phyloP scores from a whole-genome alignment of 1,284 basidiomycete genomes.

The Phlebopus sp. region DNA sequence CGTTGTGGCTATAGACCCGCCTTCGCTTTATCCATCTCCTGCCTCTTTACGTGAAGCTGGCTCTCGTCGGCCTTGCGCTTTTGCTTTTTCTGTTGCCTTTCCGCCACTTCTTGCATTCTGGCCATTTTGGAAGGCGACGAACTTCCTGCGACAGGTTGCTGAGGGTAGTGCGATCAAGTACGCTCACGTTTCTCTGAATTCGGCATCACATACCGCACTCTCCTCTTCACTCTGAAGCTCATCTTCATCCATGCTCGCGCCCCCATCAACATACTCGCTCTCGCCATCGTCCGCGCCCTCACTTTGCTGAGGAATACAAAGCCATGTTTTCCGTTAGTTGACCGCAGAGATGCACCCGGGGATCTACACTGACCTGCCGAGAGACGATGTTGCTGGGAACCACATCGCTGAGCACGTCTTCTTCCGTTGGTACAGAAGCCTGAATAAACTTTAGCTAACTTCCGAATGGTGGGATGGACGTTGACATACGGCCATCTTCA shows the following conservation, averaged over 20 bases:
- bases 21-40: slow-evolving; percentile 83
- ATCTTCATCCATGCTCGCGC: slow-evolving; percentile 52
- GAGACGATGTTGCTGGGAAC: slow-evolving; percentile 82
- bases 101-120: slow-evolving; percentile 39
- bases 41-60: slow-evolving; percentile 62
- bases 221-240: slow-evolving; percentile 62
- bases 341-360: background rate
- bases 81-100: slow-evolving; percentile 53
- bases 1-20: slow-evolving; percentile 34
- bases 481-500: slow-evolving; percentile 22
- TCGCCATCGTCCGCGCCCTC: slow-evolving; percentile 62
- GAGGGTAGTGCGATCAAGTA: slow-evolving; percentile 13
- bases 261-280: slow-evolving; percentile 59
- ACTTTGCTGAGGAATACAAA: slow-evolving; percentile 49
- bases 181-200: slow-evolving; percentile 6
- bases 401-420: slow-evolving; percentile 78
- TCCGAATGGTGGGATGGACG: background rate
- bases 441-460: slow-evolving; percentile 6
- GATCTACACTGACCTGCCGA: slow-evolving; percentile 53
- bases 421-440: slow-evolving; percentile 43
- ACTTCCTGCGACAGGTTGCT: slow-evolving; percentile 26
- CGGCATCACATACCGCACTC: slow-evolving; percentile 35
- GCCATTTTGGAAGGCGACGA: slow-evolving; percentile 41
- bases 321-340: slow-evolving; percentile 14
- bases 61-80: slow-evolving; percentile 69